Conservation (phyloP, 208 protist species). For the Novymonas esmeraldas region DNA sequence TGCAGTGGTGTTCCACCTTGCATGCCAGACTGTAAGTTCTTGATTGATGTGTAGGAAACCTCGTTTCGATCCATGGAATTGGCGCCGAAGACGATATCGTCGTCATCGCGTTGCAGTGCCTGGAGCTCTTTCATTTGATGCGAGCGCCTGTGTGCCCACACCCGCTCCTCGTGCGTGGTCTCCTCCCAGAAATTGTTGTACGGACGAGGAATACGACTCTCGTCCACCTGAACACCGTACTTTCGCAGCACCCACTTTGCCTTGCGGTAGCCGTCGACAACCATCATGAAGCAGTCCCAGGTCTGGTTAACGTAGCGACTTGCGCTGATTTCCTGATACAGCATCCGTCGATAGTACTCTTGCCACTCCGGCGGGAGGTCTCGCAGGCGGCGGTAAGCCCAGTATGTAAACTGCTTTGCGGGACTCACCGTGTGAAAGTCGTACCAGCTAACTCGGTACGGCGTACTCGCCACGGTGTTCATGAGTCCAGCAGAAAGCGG, state of each 20-base stretch:
- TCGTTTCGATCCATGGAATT: conserved; percentile 73
- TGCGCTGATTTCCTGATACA: conserved; percentile 82
- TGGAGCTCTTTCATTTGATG: conserved; percentile 90
- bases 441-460: conserved; percentile 84
- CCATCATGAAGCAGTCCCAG: conserved; percentile 92
- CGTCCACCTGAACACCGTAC: conserved; percentile 73
- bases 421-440: conserved; percentile 65
- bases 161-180: conserved; percentile 88
- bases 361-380: conserved; percentile 83
- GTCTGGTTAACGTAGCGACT: conserved; percentile 84
- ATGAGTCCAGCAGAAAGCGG: conserved; percentile 61
- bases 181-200: conserved; percentile 94
- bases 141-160: conserved; percentile 87
- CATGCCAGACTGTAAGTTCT: conserved; percentile 81
- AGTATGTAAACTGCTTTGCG: conserved; percentile 84
- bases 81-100: conserved; percentile 80
- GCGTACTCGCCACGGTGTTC: conserved; percentile 58
- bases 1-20: conserved; percentile 86
- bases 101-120: conserved; percentile 81
- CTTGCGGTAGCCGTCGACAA: conserved; percentile 89
- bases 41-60: conserved; percentile 59
- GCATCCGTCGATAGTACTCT: conserved; percentile 87
- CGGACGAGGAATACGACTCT: conserved; percentile 77
- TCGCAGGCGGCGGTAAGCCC: conserved; percentile 76
- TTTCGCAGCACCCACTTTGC: conserved; percentile 88